Evolutionary conservation across 108 stramenopile genomes (phyloP).

Genomic region (Pseudonitzschia multiseries): DNA sequence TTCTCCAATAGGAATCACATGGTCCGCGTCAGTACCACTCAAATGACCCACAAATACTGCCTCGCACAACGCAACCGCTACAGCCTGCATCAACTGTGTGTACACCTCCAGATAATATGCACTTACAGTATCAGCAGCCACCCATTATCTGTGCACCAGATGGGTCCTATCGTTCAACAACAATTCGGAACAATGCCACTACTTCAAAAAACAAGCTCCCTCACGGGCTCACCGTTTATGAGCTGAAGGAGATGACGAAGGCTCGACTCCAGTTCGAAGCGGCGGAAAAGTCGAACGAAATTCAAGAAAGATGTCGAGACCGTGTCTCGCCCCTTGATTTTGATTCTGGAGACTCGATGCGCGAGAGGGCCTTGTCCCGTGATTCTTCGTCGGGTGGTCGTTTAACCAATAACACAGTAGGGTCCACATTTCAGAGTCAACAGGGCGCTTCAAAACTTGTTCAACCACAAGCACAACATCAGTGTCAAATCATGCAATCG

Average conservation of each 20-base stretch:
- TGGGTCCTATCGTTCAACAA: background rate
- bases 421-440: slow-evolving; percentile 3
- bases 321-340: slow-evolving; percentile 34
- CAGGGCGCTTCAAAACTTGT: background rate
- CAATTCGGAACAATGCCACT: background rate
- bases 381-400: slow-evolving; percentile 24
- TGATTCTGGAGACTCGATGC: slow-evolving; percentile 15
- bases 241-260: slow-evolving; percentile 92
- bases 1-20: background rate
- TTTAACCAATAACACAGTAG: slow-evolving; percentile 38
- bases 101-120: background rate
- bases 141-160: background rate
- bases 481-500: slow-evolving; percentile 7
- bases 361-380: slow-evolving; percentile 24
- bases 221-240: slow-evolving; percentile 90
- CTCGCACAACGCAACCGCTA: background rate
- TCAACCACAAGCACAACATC: background rate
- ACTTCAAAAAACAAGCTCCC: slow-evolving; percentile 61
- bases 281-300: slow-evolving; percentile 15
- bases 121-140: slow-evolving; percentile 10
- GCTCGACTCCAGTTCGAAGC: slow-evolving; percentile 82
- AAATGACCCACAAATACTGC: too few species aligned
- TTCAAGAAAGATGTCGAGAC: background rate
- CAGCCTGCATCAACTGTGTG: slow-evolving; percentile 4
- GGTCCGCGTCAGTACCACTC: background rate